phyloP scores from a whole-genome alignment of 164 flowering plant species.

The Paratinospora sagittata region DNA sequence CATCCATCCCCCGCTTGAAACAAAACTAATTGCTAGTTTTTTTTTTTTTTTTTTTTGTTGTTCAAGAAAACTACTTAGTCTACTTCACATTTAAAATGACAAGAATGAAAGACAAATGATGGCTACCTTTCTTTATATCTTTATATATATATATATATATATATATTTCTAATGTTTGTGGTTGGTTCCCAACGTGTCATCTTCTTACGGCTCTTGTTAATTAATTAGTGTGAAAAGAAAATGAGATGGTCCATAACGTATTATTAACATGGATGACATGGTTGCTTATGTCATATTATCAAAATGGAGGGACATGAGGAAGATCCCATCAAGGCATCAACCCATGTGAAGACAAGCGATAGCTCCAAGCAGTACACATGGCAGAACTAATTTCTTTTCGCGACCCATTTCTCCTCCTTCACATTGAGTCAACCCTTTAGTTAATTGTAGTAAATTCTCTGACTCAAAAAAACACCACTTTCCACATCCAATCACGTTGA shows the following conservation, averaged over 20 bases:
- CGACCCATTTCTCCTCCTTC: not conserved
- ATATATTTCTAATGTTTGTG: no score
- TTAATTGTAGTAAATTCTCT: not conserved
- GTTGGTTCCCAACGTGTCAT: no score
- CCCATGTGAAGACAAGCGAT: not conserved
- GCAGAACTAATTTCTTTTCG: not conserved
- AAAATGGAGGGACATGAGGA: not conserved
- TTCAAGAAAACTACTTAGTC: no score
- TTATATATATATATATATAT: no score
- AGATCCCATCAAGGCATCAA: constrained; percentile 1
- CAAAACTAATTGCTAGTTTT: no score
- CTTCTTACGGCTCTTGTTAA: no score
- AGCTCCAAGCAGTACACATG: not conserved
- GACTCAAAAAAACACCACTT: not conserved
- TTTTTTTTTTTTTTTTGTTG: no score
- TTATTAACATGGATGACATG: not conserved
- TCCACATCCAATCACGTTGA: not conserved
- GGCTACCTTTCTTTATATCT: no score
- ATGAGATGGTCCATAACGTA: not conserved
- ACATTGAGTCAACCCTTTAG: not conserved
- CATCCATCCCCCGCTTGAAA: no score
- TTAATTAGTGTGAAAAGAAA: no score
- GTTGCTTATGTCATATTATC: not conserved
- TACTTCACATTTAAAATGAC: no score
- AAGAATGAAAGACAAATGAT: no score